Percentiles rank a stretch among this genome's conserved stretches.
phyloP scores from a whole-genome alignment of 768 basidiomycete species.

The Hericium rajendrae region DNA sequence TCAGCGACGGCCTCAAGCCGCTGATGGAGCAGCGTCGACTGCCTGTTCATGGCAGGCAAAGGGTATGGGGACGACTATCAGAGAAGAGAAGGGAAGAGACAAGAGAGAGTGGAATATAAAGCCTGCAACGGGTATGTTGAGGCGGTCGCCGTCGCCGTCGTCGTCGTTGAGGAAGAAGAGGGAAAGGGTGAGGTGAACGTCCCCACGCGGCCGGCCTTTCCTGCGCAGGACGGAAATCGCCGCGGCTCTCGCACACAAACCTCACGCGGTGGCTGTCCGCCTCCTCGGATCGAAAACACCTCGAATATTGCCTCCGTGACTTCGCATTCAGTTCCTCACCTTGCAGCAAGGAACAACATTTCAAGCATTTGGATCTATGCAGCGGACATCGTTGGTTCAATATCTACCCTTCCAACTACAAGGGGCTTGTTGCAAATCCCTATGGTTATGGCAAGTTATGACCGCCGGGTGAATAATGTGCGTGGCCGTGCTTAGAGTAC shows the following conservation, averaged over 20 bases:
- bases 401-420: too few species aligned
- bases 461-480: too few species aligned
- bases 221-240: conserved; percentile 1
- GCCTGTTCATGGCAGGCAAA: conserved; percentile 29
- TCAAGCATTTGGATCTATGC: too few species aligned
- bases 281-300: too few species aligned
- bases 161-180: conserved; percentile 1
- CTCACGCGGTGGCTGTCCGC: too few species aligned
- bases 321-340: too few species aligned
- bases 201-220: background rate
- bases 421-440: too few species aligned
- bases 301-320: too few species aligned
- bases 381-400: too few species aligned
- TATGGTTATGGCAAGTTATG: too few species aligned
- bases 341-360: too few species aligned
- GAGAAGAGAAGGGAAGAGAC: background rate
- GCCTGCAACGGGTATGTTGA: background rate
- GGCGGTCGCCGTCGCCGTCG: conserved; percentile 2
- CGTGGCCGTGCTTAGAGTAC: too few species aligned
- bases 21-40: conserved; percentile 46
- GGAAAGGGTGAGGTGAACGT: background rate
- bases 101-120: background rate
- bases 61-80: conserved; percentile 1
- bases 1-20: conserved; percentile 66
- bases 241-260: background rate